Base-by-base conservation (phyloP, 495 filamentous ascomycete species). In the Neurospora sp. region DNA sequence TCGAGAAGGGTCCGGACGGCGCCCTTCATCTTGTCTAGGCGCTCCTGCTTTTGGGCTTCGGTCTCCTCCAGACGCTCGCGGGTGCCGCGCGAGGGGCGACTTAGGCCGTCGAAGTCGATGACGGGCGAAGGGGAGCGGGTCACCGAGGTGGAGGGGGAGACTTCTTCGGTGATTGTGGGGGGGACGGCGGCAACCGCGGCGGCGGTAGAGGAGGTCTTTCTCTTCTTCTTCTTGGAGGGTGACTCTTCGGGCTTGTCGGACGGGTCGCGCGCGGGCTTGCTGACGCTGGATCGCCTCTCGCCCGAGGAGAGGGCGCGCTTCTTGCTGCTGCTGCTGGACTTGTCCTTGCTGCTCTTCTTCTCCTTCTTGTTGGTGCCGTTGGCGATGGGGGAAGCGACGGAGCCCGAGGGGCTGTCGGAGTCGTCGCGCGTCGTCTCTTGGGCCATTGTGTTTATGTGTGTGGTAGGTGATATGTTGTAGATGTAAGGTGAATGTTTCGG, bases 1-100 rank as follows among this genome's bases (percentile, higher is more conserved):
- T 99, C 96, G 8, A 99, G 86, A 42, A 99, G 93, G 5, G 96
- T 98, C 46, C 89, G 85, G 20, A 99, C 90, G 69, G 96, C 96
- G 72, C 92, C 93, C 16, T 92, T 88, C 72, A 99, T 88, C 82
- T 92, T 96, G 72, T 89, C 83, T 44, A 97, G 80, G 40, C 93
- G 86, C 75, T 87, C 87, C 72, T 88, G 85, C 27, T 90, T 90
- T 80, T 98, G 87, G 75, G 92, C 90, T 0, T 89, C 88, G 23
- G 88, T 90, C 20, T 94, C 92, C 77, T 97, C 94, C 37, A 94
- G 84, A 12, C 94, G 87, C 77, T 91, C 89, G 70, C 92, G 89
- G 0, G 94, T 96, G 71, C 94, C 94, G 27, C 86, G 84, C 82
- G 89, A 91, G 27, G 91, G 91, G 79, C 91, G 89, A 75, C 89